Base-by-base conservation (phyloP, 73 alveolate species). In the Paramecium octaurelia region DNA sequence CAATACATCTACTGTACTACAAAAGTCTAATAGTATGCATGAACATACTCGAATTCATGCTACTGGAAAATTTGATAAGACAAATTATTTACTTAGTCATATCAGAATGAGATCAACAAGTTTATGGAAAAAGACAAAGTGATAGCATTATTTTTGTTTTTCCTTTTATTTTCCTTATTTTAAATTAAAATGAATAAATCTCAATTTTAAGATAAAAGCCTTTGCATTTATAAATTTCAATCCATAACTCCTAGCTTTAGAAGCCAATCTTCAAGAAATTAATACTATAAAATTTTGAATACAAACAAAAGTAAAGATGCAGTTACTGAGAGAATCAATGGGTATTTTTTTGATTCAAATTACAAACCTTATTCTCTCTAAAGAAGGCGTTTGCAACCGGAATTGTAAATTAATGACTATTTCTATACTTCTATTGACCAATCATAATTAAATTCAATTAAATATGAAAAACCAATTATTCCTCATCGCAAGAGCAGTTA, bases 31-130 rank as follows among this genome's bases (percentile, higher is more conserved):
- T 24, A 23, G 44, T 21, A 27, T 27, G 14, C 59, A 77, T 16
- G 70, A 38, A 43, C 57, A 80, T 44, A 9, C 38, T 44, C 46
- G 91, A 46, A 80, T 80, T 18, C 91, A 80, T 48, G 91, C 48
- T 12, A 64, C 23, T 11, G 76, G 70, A 7, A 80, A 80, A 80
- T 80, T 23, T 44, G 91, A 80, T 80, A 42, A 48, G 24, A 80
- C 70, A 11, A 44, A 59, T 12, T 80, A 80, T 80, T 80, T 80
- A 43, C 42, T 42, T 9, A 48, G 75, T 18, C 57, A 80, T 24
- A 80, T 43, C 21, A 80, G 48, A 80, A 40, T 80, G 46, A 40
- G 91, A 43, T 80, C 91, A 4, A 80, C 57, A 24, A 80, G 64
- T 31, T 18, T 14, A 40, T 80, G 91, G 76, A 80, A 80, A 31